These are phyloP conservation scores for Rhynchosporium secalis DNA, from an alignment of 2,329 filamentous ascomycete species.

Conservation along the genomic window DNA sequence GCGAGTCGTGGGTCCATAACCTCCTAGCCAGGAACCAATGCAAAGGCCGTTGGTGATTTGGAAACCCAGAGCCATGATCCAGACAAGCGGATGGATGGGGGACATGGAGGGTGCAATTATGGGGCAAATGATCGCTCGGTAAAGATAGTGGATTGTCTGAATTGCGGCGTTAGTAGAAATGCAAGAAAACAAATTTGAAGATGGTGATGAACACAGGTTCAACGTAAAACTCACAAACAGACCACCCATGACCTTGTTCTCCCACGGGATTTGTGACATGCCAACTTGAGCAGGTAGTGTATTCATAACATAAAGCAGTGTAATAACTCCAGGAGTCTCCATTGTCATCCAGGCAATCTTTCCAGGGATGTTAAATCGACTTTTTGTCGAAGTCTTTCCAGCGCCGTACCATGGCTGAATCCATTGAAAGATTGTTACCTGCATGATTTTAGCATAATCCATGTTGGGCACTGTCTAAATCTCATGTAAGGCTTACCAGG, in stretches of 20 bases:
- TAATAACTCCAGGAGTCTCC: slow-evolving; percentile 78
- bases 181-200: neutral
- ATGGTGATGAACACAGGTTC: neutral
- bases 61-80: slow-evolving; percentile 65
- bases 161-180: neutral
- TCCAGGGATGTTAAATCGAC: slow-evolving; percentile 81
- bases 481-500: slow-evolving; percentile 44
- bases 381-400: slow-evolving; percentile 82
- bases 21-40: slow-evolving; percentile 78
- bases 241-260: slow-evolving; percentile 73
- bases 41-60: slow-evolving; percentile 79
- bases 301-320: slow-evolving; percentile 76
- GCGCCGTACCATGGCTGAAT: slow-evolving; percentile 76
- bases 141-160: slow-evolving; percentile 80
- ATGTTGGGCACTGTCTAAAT: neutral
- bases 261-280: slow-evolving; percentile 66
- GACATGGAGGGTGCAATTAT: slow-evolving; percentile 89
- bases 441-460: slow-evolving; percentile 9
- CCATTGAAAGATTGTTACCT: slow-evolving; percentile 78
- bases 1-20: slow-evolving; percentile 69
- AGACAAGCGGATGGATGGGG: slow-evolving; percentile 74
- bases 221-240: slow-evolving; percentile 52
- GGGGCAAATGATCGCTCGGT: slow-evolving; percentile 83
- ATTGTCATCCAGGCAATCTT: slow-evolving; percentile 85
- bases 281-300: slow-evolving; percentile 61